Conservation (phyloP, 495 filamentous ascomycete genomes). For the Aspergillus saccharolyticus region DNA sequence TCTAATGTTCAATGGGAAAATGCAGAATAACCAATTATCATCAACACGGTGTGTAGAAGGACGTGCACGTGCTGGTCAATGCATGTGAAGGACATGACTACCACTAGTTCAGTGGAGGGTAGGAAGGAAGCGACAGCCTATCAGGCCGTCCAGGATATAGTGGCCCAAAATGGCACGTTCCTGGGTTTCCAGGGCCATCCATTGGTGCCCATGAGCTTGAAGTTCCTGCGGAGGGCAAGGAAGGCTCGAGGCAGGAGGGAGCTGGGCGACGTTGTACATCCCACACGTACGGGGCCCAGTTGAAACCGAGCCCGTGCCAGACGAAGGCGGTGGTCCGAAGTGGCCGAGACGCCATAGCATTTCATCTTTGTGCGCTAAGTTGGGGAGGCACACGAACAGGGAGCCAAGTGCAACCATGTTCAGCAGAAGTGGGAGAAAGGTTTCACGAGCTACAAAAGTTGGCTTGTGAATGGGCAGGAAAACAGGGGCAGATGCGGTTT, state of each 20-base stretch:
- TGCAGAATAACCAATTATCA: too few species aligned
- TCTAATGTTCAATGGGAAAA: too few species aligned
- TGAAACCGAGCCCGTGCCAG: constrained; percentile 18
- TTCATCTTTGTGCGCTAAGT: constrained; percentile 11
- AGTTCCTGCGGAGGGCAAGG: neutral
- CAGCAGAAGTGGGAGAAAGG: constrained; percentile 15
- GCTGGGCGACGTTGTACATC: constrained; percentile 11
- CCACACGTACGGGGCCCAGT: constrained; percentile 18
- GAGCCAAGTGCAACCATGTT: constrained; percentile 21
- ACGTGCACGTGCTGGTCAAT: too few species aligned
- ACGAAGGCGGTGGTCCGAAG: constrained; percentile 17
- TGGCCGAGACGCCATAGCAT: constrained; percentile 19
- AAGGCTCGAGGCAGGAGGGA: neutral
- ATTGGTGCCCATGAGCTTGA: constrained; percentile 6
- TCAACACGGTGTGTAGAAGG: too few species aligned
- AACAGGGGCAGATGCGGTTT: constrained; percentile 11
- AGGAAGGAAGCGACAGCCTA: too few species aligned
- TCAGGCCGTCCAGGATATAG: constrained; percentile 19
- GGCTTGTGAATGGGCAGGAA: constrained; percentile 16
- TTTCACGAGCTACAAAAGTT: constrained; percentile 10
- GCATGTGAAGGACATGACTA: too few species aligned
- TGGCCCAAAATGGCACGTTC: constrained; percentile 14
- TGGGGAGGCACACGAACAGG: constrained; percentile 14
- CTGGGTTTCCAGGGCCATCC: constrained; percentile 14
- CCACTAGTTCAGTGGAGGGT: too few species aligned